These are phyloP conservation scores for Citrullus mucosospermus DNA, from an alignment of 306 rosid genomes.

Conservation along the genomic window DNA sequence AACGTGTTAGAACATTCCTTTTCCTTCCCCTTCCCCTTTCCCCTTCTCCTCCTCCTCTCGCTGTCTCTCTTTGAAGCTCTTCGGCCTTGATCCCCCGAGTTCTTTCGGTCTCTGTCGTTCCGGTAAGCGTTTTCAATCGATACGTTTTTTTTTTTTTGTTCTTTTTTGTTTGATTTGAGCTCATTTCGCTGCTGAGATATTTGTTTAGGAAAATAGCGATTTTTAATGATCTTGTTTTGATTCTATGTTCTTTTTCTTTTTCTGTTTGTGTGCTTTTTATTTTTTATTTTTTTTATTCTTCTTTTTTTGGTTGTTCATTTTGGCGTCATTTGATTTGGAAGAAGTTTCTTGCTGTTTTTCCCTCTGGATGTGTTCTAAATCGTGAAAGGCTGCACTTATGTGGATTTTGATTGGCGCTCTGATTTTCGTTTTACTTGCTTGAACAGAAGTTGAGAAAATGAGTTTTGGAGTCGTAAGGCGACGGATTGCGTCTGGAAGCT, in stretches of 20 bases:
- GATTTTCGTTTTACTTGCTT: neutral
- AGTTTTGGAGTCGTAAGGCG: slow-evolving; percentile 61
- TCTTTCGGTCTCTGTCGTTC: neutral
- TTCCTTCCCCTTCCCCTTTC: neutral
- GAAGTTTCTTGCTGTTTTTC: neutral
- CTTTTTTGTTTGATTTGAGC: neutral
- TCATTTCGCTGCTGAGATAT: neutral
- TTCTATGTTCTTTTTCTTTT: neutral
- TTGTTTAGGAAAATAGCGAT: neutral
- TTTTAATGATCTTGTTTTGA: neutral
- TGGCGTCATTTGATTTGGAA: neutral
- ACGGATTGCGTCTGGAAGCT: slow-evolving; percentile 51
- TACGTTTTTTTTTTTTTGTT: too few species aligned
- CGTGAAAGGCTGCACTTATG: neutral
- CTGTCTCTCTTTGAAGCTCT: neutral
- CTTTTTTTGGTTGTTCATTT: neutral
- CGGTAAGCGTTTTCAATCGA: neutral
- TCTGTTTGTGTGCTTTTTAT: neutral
- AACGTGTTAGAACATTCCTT: slow-evolving; percentile 1
- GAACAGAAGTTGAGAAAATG: neutral
- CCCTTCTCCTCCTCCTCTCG: neutral
- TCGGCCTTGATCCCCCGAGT: neutral
- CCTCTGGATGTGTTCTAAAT: neutral
- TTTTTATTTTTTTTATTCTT: too few species aligned
- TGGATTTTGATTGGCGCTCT: neutral